phyloP scores from a whole-genome alignment of 192 early-diverging fungal genomes.

The Coemansia sp. region DNA sequence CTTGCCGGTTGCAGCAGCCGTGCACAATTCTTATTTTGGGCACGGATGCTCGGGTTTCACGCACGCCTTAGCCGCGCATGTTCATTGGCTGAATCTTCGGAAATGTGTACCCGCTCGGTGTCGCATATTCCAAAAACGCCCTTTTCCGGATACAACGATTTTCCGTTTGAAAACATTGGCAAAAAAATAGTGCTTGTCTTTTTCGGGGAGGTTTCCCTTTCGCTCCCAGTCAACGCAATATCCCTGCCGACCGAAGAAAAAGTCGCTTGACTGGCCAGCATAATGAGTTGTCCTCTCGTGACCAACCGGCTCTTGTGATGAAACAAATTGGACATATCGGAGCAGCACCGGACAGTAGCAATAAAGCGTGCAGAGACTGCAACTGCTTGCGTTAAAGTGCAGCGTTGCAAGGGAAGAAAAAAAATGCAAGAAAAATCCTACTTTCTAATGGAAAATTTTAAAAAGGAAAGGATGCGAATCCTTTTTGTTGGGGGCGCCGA shows the following conservation, averaged over 20 bases:
- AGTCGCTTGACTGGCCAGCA: background rate
- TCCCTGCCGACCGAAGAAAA: background rate
- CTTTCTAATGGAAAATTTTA: background rate
- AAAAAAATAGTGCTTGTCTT: background rate
- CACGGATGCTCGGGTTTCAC: background rate
- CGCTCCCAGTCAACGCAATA: background rate
- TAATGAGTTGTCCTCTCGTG: background rate
- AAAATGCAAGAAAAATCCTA: background rate
- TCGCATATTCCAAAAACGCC: background rate
- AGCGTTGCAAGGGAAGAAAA: background rate
- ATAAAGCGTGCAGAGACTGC: background rate
- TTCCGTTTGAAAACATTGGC: background rate
- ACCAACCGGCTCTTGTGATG: background rate
- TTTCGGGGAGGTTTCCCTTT: background rate
- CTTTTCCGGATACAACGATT: constrained; percentile 1
- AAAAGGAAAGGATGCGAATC: background rate
- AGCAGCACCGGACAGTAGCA: background rate
- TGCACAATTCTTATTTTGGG: background rate
- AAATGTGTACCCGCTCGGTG: constrained; percentile 5
- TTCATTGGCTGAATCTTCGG: background rate
- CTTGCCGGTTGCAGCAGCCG: background rate
- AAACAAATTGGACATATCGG: background rate
- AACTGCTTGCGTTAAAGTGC: background rate
- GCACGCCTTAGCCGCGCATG: constrained; percentile 2
- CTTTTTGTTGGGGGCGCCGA: background rate